Percentiles rank a stretch among this genome's conserved stretches.
phyloP scores from a whole-genome alignment of 208 protist species.

The Angomonas ambiguus region DNA sequence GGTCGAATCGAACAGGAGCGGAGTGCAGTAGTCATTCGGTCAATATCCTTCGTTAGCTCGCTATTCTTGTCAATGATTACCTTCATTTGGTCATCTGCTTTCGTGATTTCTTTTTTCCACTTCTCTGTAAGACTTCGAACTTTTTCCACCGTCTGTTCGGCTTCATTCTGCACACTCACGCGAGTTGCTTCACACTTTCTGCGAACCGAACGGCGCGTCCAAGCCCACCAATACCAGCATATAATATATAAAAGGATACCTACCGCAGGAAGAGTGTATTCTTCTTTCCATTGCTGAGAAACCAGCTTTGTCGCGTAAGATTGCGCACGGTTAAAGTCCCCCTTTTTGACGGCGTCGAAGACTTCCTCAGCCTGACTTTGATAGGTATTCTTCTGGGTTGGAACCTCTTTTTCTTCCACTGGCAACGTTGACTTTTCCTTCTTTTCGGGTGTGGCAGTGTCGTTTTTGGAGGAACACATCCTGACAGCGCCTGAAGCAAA shows the following conservation, averaged over 20 bases:
- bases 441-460: neutral
- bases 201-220: constrained; percentile 49
- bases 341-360: constrained; percentile 48
- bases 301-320: constrained; percentile 55
- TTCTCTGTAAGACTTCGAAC: constrained; percentile 44
- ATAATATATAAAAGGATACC: constrained; percentile 48
- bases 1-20: constrained; percentile 57
- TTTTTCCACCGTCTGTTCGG: constrained; percentile 50
- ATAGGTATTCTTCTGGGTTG: constrained; percentile 16
- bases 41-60: constrained; percentile 68
- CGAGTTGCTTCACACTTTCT: constrained; percentile 46
- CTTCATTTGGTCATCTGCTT: constrained; percentile 63
- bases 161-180: constrained; percentile 44
- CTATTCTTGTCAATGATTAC: constrained; percentile 82
- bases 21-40: constrained; percentile 74
- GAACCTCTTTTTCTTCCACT: neutral
- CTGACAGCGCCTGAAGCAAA: neutral
- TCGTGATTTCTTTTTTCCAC: constrained; percentile 55
- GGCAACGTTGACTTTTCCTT: constrained; percentile 8
- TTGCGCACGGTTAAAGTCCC: constrained; percentile 60
- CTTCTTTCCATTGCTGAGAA: constrained; percentile 61
- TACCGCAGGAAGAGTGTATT: constrained; percentile 58
- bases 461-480: constrained; percentile 12
- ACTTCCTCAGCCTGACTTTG: constrained; percentile 43
- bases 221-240: constrained; percentile 71